These are phyloP conservation scores for Ulvella scutata DNA, from an alignment of 139 green algal species.

Conservation along the genomic window DNA sequence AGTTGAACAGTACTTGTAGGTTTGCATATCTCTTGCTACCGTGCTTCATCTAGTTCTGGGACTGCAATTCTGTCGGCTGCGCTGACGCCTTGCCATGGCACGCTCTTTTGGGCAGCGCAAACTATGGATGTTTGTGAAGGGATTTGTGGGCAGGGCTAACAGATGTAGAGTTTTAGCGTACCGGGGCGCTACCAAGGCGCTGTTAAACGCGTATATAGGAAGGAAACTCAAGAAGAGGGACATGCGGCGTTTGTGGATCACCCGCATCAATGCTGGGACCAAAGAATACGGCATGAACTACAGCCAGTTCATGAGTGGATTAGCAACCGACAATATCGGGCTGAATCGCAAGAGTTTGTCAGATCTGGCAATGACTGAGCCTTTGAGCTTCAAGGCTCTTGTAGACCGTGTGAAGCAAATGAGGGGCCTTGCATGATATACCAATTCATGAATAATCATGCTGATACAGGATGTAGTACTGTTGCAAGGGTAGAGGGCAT, in stretches of 20 bases:
- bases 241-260: conserved; percentile 79
- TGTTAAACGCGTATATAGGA: conserved; percentile 80
- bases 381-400: conserved; percentile 83
- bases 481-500: too few relatives aligned
- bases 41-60: too few relatives aligned
- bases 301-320: conserved; percentile 63
- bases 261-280: conserved; percentile 71
- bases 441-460: background rate
- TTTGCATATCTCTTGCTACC: too few relatives aligned
- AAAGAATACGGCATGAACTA: conserved; percentile 85
- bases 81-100: background rate
- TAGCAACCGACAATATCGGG: conserved; percentile 72
- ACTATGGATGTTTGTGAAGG: conserved; percentile 76
- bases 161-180: conserved; percentile 80
- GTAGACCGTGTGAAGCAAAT: conserved; percentile 78
- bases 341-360: conserved; percentile 89
- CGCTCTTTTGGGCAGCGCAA: conserved; percentile 18
- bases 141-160: conserved; percentile 74
- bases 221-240: conserved; percentile 82
- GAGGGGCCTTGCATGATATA: conserved; percentile 19
- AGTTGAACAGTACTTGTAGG: too few relatives aligned
- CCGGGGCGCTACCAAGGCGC: conserved; percentile 73
- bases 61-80: too few relatives aligned
- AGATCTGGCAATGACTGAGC: conserved; percentile 83
- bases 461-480: background rate